Evolutionary conservation across 202 grass and related monocot genomes (phyloP), one percentile per base, ranked within the genome.

Genomic region (Setaria viridis): DNA sequence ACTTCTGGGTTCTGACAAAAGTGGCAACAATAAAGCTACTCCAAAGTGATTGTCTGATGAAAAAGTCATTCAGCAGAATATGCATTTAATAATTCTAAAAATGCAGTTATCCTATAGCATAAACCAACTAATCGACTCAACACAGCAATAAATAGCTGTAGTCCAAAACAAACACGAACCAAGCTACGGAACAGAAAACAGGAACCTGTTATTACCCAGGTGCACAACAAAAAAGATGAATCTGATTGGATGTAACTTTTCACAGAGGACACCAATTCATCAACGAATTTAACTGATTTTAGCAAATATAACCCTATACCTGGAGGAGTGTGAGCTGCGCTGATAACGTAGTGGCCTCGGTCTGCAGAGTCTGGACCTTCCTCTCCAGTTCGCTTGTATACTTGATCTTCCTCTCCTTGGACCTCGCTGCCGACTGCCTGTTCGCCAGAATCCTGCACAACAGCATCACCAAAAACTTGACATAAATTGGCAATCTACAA

Each of bases 321-420:
- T 98, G 96, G 57, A 98, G 90, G 84, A 94, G 88, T 0, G 96
- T 95, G 67, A 98, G 88, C 76, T 95, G 96, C 6, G 93, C 91
- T 76, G 96, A 98, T 42, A 95, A 82, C 13, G 96, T 95, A 66
- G 96, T 98, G 71, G 96, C 96, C 75, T 98, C 96, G 0, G 93
- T 95, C 91, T 95, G 95, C 80, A 98, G 90, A 43, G 95, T 98
- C 67, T 94, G 93, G 46, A 98, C 90, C 71, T 94, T 98, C 86
- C 86, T 91, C 85, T 98, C 95, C 45, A 98, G 82, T 74, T 98
- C 95, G 74, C 86, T 4, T 20, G 93, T 94, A 77, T 95, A 95
- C 74, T 89, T 92, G 79, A 88, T 86, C 90, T 98, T 98, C 88
- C 93, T 92, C 78, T 95, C 96, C 84, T 95, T 98, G 3, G 96